Base-by-base conservation (phyloP, 148 eudicot genomes). In the Rhododendron simsii region DNA sequence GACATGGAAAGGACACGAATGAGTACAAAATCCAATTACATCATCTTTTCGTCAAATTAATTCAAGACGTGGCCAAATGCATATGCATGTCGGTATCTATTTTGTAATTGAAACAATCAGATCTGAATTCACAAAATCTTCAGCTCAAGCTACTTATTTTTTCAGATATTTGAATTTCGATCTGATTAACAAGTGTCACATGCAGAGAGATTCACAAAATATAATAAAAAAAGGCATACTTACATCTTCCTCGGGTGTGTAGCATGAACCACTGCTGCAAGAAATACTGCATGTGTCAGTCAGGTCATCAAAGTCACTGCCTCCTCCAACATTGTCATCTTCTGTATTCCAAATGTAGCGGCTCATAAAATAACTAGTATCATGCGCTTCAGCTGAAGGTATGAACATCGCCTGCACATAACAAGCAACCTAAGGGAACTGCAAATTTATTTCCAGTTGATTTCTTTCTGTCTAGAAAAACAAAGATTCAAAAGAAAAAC, bases 351-450 rank as follows among this genome's bases (percentile, higher is more conserved):
- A 98, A 73, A 98, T 91, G 88, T 98, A 94, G 47, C 99, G 99
- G 89, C 98, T 98, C 96, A 92, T 94, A 87, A 98, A 98, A 89
- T 98, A 98, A 86, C 99, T 93, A n/a, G 99, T 98, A 85, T 98
- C 99, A 71, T 84, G 96, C 84, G 95, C 92, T 78, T 98, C 99
- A 73, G 93, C 95, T 75, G 96, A 86, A 86, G 99, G 99, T 89
- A 98, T 92, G 91, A 98, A 98, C 94, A 92, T 92, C 3, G 98
- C 99, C 99, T 98, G 92, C 85, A 87, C 77, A 87, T 9, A 51
- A 41, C 20, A 37, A 82, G 37, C 47, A 87, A 48, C n/a, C 48
- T 82, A 33, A 23, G 76, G 81, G 83, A 84, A 80, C 59, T 65
- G 45, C 61, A 86, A 35, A 77, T 83, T 83, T 23, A 44, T 33